Conservation (phyloP, 257 asterid genomes). For the Mitragyna speciosa region DNA sequence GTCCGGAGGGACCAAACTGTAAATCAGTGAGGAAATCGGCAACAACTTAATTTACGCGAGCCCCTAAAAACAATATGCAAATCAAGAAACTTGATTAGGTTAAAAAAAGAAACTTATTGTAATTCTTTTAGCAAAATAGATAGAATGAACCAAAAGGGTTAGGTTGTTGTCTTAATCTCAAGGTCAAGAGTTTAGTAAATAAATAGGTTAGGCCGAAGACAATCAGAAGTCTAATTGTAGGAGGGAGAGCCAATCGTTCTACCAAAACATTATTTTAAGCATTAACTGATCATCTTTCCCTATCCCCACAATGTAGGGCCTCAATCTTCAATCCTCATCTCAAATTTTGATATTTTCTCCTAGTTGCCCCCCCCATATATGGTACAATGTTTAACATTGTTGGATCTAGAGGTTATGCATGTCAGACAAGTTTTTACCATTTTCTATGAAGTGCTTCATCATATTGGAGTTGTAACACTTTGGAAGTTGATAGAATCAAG, state of each 20-base stretch:
- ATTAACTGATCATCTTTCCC: background rate
- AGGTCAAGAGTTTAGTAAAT: background rate
- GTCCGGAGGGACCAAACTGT: background rate
- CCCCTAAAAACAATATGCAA: background rate
- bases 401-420: background rate
- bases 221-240: background rate
- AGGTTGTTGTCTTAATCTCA: conserved; percentile 11
- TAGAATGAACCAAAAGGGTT: background rate
- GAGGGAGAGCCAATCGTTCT: background rate
- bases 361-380: background rate
- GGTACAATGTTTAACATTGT: background rate
- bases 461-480: background rate
- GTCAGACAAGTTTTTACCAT: background rate
- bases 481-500: background rate
- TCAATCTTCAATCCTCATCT: conserved; percentile 7
- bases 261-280: conserved; percentile 4
- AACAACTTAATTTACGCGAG: background rate
- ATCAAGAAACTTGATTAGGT: background rate
- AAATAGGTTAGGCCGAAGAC: background rate
- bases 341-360: background rate
- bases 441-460: background rate
- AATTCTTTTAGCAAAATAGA: background rate
- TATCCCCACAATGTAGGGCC: conserved; percentile 7
- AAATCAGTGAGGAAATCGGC: background rate
- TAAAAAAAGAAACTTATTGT: background rate